Evolutionary conservation across 352 stramenopile species (phyloP).

Genomic region (Phytophthora constricta): DNA sequence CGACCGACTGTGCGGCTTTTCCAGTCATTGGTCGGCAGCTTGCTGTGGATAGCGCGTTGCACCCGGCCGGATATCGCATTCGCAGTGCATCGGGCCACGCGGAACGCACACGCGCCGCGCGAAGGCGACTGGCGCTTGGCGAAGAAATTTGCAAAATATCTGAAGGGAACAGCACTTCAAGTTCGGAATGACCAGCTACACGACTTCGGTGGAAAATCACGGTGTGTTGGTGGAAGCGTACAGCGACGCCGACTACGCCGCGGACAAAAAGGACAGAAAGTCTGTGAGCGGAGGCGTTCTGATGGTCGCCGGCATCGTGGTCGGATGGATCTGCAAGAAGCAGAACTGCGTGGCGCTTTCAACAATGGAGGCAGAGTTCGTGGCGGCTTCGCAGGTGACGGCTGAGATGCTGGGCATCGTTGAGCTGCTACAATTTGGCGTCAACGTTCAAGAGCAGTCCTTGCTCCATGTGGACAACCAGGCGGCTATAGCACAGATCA

Average conservation of each 20-base stretch:
- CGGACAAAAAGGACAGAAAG: slow-evolving; percentile 23
- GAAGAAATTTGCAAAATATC: slow-evolving; percentile 31
- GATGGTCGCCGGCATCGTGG: no score
- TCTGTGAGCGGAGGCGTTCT: no score
- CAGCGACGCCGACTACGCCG: slow-evolving; percentile 34
- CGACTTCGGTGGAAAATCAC: background rate
- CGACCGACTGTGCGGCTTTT: no score
- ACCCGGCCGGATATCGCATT: slow-evolving; percentile 36
- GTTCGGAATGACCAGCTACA: background rate
- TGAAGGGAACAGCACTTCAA: slow-evolving; percentile 37
- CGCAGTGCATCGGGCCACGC: slow-evolving; percentile 26
- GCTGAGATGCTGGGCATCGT: slow-evolving; percentile 17
- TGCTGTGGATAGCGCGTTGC: no score
- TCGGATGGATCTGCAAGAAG: no score
- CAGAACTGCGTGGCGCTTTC: no score
- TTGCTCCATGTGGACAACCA: no score
- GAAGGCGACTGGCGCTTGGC: slow-evolving; percentile 17
- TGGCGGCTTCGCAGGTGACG: slow-evolving; percentile 9
- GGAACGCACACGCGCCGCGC: slow-evolving; percentile 17
- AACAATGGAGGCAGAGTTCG: no score
- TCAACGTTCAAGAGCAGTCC: no score
- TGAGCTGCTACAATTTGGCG: slow-evolving; percentile 1
- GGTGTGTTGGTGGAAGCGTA: slow-evolving; percentile 12
- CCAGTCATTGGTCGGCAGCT: no score
- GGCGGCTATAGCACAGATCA: no score